Evolutionary conservation across 345 rosid genomes (phyloP), one percentile per base, ranked within the genome.

Genomic region (Gossypium raimondii): DNA sequence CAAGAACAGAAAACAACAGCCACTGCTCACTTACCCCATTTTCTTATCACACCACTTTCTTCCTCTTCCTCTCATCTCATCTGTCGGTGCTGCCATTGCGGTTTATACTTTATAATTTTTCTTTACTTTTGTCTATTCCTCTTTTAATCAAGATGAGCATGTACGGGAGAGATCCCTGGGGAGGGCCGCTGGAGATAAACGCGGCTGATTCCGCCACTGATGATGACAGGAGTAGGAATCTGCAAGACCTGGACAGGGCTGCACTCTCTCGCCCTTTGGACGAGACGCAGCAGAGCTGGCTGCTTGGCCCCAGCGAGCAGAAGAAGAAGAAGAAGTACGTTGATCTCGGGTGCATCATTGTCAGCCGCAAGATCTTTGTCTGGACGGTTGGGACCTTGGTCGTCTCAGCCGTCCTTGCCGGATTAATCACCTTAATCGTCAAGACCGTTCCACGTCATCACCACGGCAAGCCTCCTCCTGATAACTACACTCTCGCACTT

Each of bases 91-190:
- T 34, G 12, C 67, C 11, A 20, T n/a, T 62, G 67, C 43, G 0
- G 52, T 47, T 18, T 24, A 8, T 53, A n/a, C 18, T 7, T 7
- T 52, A 52, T 17, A 1, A 53, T 53, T 20, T 53, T 53, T 57
- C 29, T 12, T 11, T 11, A 34, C 38, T 34, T 34, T 34, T 34
- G 38, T 34, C 38, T 34, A 34, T 34, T 34, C 38, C 38, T 57
- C 29, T 48, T 11, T 11, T 47, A 5, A 14, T 50, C 29, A n/a
- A 63, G 41, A 73, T 59, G 41, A 89, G 84, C 47, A 94, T 95
- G 99, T 95, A 91, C 82, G 99, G 98, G 1, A 68, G 99, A 72
- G 99, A 95, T 85, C 99, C 98, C 4, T 95, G 99, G 99, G 96
- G 99, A 1, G 99, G 98, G 3, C 96, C 99, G 0, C 82, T 95